A percentile compares a stretch with the other conserved stretches of the same genome.
Conservation (phyloP, 331 rosid genomes). For the Malus hybrid region DNA sequence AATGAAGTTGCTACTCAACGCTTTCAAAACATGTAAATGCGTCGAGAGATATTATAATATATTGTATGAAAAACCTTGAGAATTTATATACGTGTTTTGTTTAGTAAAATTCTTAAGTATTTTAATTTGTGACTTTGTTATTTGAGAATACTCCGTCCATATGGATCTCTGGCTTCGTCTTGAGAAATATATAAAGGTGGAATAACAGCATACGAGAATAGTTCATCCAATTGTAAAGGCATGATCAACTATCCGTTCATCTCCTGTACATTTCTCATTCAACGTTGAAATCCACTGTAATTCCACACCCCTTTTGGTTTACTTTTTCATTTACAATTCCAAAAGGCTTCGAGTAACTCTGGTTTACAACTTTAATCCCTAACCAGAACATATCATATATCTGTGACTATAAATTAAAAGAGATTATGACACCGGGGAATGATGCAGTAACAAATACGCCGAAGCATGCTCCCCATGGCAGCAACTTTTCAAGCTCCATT, state of each 20-base stretch:
- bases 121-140: too few species aligned
- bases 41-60: too few species aligned
- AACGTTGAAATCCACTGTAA: constrained; percentile 3
- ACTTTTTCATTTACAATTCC: constrained; percentile 54
- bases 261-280: constrained; percentile 40
- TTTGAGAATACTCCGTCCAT: too few species aligned
- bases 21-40: too few species aligned
- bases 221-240: neutral
- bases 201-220: too few species aligned
- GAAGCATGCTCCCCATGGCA: constrained; percentile 29
- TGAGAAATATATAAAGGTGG: too few species aligned
- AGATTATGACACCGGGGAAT: constrained; percentile 15
- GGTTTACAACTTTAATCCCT: constrained; percentile 38
- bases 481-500: constrained; percentile 27
- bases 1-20: too few species aligned
- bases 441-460: constrained; percentile 25
- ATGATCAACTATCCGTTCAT: neutral
- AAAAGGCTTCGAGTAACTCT: constrained; percentile 28
- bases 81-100: too few species aligned
- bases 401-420: constrained; percentile 30
- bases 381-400: constrained; percentile 40
- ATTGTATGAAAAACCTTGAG: too few species aligned
- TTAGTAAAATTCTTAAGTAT: too few species aligned
- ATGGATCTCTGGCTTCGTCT: too few species aligned
- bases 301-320: constrained; percentile 19